Conservation (phyloP, 495 filamentous ascomycete species). For the Hypoxylon intermedium region DNA sequence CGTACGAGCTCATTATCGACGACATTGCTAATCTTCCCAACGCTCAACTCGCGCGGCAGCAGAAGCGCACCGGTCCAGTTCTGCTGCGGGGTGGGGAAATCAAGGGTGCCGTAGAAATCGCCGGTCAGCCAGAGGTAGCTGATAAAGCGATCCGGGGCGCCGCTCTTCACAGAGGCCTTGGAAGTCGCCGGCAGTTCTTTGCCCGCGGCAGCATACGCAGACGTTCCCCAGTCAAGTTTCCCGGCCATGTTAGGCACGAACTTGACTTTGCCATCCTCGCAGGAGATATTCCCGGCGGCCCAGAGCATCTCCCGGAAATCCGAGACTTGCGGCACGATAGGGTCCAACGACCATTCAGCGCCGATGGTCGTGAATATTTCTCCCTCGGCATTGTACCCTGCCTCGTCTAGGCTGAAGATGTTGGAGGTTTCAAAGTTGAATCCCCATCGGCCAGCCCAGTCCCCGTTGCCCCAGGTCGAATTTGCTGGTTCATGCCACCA, state of each 20-base stretch:
- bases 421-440: constrained; percentile 36
- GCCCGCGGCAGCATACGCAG: constrained; percentile 35
- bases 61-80: constrained; percentile 36
- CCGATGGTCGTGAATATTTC: constrained; percentile 36
- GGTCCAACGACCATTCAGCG: constrained; percentile 31
- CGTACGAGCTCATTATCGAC: constrained; percentile 30
- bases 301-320: constrained; percentile 37
- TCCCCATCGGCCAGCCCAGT: constrained; percentile 36
- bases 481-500: constrained; percentile 40
- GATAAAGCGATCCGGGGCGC: constrained; percentile 34
- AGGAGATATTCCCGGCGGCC: constrained; percentile 26
- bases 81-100: constrained; percentile 32
- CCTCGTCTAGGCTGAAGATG: constrained; percentile 27
- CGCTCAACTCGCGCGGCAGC: constrained; percentile 36
- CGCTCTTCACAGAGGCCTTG: constrained; percentile 33
- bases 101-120: constrained; percentile 25
- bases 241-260: constrained; percentile 33
- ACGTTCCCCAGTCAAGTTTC: constrained; percentile 34
- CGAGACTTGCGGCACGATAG: constrained; percentile 36
- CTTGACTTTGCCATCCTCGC: constrained; percentile 18
- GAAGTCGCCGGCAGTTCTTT: constrained; percentile 35
- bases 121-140: constrained; percentile 33
- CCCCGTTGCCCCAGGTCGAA: constrained; percentile 35
- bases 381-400: constrained; percentile 31
- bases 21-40: constrained; percentile 34